Evolutionary conservation across 2,329 filamentous ascomycete species (phyloP), one percentile per base, ranked within the genome.

Genomic region (Ceratocystis papillata): DNA sequence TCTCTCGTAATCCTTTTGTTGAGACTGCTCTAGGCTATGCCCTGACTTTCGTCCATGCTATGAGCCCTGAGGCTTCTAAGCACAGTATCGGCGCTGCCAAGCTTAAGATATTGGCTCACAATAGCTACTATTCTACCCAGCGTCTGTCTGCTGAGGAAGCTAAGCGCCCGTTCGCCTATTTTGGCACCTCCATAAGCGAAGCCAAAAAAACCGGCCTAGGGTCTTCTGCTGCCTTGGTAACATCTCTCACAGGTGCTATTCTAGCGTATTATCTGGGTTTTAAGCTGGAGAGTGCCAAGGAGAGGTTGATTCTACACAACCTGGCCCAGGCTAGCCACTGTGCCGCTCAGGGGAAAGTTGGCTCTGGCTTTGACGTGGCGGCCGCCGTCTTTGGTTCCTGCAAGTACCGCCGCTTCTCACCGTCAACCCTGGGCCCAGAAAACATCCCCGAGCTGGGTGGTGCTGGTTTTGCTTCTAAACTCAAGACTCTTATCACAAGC

Each of bases 171-270:
- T 97, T 97, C 78, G 82, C 85, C 69, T 82, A 87, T 73, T 96
- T 96, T 76, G 81, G 83, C 55, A 86, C 93, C 17, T 83, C 86
- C 5, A 82, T 99, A 45, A 78, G 81, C 67, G 81, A 86, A 69
- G 92, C 93, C 17, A 88, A 96, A 81, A 99, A 99, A 79, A 99
- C 94, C 0, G 94, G 94, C 1, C 84, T 99, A 37, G 94, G 94
- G 67, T 96, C 92, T 10, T 96, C 92, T 0, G 94, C 94, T 3
- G 94, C 94, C 3, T 83, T 99, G 12, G 93, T 97, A 41, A 97
- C 94, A 1, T 82, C 92, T 50, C 83, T 99, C 50, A 90, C 88
- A 0, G 88, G 87, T 50, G 85, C 89, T 1, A 77, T 96, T 2
- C 82, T 96, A 37, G 77, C 79, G n/a, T 86, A 92, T 77, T 92